A percentile compares a stretch with the other conserved stretches of the same genome.
Evolutionary conservation across 495 filamentous ascomycete species (phyloP).

Genomic region (Podospora pseudocomata): DNA sequence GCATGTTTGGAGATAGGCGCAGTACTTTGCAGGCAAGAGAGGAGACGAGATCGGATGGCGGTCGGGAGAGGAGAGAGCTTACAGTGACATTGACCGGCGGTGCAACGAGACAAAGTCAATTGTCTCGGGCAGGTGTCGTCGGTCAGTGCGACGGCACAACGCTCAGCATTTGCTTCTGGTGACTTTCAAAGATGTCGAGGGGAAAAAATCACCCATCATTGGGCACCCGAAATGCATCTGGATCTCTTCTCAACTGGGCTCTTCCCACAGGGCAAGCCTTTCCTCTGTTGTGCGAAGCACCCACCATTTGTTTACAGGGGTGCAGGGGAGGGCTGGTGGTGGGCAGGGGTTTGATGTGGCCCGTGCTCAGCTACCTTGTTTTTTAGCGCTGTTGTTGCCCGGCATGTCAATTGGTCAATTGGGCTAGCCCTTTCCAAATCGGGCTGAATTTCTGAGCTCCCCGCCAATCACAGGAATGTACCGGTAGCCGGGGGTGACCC

Average conservation of each 20-base stretch:
- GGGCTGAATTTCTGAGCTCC: conserved; percentile 8
- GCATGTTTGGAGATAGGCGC: neutral
- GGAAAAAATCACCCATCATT: neutral
- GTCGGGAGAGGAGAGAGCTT: conserved; percentile 18
- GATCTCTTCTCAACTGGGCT: conserved; percentile 1
- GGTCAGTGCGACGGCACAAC: neutral
- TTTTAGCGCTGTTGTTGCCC: conserved; percentile 8
- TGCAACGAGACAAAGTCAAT: conserved; percentile 30
- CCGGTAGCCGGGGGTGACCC: neutral
- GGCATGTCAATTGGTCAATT: conserved; percentile 8
- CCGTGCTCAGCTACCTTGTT: conserved; percentile 6
- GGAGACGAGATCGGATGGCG: neutral
- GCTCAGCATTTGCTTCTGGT: neutral
- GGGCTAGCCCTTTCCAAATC: conserved; percentile 15
- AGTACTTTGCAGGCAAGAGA: too few relatives aligned
- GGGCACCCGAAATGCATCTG: neutral
- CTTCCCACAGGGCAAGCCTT: neutral
- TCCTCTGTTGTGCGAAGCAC: conserved; percentile 9
- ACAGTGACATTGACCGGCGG: conserved; percentile 30
- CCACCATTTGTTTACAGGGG: conserved; percentile 7
- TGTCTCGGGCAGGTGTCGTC: conserved; percentile 18
- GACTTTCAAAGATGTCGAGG: neutral
- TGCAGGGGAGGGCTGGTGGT: conserved; percentile 7
- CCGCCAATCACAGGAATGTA: conserved; percentile 20
- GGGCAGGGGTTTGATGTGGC: conserved; percentile 6